phyloP scores from a whole-genome alignment of 2,329 filamentous ascomycete genomes.

The Penicillium sp. region DNA sequence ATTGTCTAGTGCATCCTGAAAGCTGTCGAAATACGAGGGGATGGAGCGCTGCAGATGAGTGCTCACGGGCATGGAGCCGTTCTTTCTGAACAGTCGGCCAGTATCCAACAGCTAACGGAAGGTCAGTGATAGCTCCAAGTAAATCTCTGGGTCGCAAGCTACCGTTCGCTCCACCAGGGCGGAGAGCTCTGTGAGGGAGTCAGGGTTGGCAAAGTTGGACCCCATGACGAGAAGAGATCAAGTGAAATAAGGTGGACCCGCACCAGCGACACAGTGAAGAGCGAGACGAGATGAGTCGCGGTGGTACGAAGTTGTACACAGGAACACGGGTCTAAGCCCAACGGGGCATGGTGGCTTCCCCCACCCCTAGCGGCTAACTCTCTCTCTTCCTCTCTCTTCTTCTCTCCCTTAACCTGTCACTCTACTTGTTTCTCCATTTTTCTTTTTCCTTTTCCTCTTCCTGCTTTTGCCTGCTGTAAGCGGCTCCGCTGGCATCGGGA shows the following conservation, averaged over 20 bases:
- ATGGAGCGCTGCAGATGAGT: slow-evolving; percentile 38
- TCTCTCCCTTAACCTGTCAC: slow-evolving; percentile 20
- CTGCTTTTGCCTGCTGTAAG: slow-evolving; percentile 17
- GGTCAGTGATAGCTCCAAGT: slow-evolving; percentile 18
- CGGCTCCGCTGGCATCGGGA: slow-evolving; percentile 4
- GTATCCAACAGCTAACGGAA: slow-evolving; percentile 40
- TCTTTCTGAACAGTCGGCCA: slow-evolving; percentile 40
- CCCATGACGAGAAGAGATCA: slow-evolving; percentile 19
- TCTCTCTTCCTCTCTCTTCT: slow-evolving; percentile 26
- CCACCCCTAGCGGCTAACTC: slow-evolving; percentile 23
- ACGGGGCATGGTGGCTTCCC: slow-evolving; percentile 18
- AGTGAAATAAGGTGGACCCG: background rate
- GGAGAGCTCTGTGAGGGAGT: slow-evolving; percentile 37
- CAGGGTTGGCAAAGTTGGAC: slow-evolving; percentile 27
- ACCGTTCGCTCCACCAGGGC: slow-evolving; percentile 40
- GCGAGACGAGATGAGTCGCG: slow-evolving; percentile 1
- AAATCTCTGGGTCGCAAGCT: slow-evolving; percentile 9
- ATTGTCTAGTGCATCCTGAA: slow-evolving; percentile 40
- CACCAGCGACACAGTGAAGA: background rate
- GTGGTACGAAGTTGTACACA: slow-evolving; percentile 19
- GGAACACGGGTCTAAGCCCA: slow-evolving; percentile 18
- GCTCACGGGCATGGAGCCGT: slow-evolving; percentile 33
- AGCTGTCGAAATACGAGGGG: slow-evolving; percentile 39
- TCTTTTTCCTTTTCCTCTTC: slow-evolving; percentile 25
- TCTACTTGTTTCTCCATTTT: slow-evolving; percentile 22